These are phyloP conservation scores for Akanthomyces lecanii DNA, from an alignment of 2,329 filamentous ascomycete species.

Conservation along the genomic window DNA sequence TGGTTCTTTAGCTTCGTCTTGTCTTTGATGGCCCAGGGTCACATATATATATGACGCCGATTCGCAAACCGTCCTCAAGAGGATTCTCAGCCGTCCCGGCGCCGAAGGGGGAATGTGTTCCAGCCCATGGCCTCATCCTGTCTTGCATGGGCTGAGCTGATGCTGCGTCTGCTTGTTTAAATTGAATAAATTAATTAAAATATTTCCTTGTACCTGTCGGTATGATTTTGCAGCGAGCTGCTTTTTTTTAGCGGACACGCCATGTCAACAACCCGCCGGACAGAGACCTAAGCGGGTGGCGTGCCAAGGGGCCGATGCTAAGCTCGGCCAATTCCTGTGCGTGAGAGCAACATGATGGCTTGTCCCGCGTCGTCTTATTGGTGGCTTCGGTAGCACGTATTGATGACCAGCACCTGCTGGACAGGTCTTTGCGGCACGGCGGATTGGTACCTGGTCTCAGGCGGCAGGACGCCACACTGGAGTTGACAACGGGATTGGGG, in stretches of 20 bases:
- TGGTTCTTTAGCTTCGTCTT: background rate
- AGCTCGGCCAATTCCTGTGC: background rate
- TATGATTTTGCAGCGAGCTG: background rate
- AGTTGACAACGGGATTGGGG: background rate
- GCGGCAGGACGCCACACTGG: background rate
- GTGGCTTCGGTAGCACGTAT: background rate
- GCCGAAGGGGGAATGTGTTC: background rate
- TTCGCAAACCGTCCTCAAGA: constrained; percentile 4
- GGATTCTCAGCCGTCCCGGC: constrained; percentile 5
- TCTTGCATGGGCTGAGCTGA: constrained; percentile 1
- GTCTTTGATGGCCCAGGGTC: background rate
- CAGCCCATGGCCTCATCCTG: background rate
- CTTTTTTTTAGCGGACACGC: background rate
- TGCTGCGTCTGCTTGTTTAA: background rate
- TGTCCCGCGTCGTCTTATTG: background rate
- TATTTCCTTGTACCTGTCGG: background rate
- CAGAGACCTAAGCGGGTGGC: background rate
- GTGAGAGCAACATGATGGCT: background rate
- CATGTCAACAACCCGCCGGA: background rate
- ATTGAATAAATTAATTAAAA: background rate
- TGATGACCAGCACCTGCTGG: background rate
- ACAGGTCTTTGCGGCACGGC: background rate
- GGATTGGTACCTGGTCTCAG: background rate
- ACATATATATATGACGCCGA: background rate
- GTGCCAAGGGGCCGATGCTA: background rate